Conservation (phyloP, 371 early-diverging fungal species). For the Funneliformis caledonium region DNA sequence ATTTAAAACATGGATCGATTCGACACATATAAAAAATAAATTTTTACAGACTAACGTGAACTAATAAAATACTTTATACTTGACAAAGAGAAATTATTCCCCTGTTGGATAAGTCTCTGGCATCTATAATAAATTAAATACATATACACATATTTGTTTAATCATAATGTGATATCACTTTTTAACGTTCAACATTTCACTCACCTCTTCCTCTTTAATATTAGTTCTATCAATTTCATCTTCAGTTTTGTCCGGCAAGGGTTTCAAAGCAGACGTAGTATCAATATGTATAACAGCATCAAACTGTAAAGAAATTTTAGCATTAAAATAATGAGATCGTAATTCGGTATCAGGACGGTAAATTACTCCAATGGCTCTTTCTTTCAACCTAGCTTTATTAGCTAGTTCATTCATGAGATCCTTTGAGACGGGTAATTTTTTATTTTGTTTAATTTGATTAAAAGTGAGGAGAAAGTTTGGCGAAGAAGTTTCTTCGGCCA, state of each 20-base stretch:
- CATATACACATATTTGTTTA: too few relatives aligned
- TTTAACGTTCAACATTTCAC: not conserved
- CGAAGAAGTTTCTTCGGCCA: not conserved
- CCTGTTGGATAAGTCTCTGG: too few relatives aligned
- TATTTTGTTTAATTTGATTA: slow-evolving; percentile 2
- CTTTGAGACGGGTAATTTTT: not conserved
- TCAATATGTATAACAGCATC: slow-evolving; percentile 44
- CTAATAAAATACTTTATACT: too few relatives aligned
- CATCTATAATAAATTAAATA: too few relatives aligned
- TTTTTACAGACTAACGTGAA: too few relatives aligned
- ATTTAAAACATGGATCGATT: too few relatives aligned
- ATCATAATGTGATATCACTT: too few relatives aligned
- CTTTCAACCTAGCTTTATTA: not conserved
- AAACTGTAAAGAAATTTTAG: slow-evolving; percentile 43
- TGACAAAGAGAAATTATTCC: too few relatives aligned
- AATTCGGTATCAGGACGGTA: slow-evolving; percentile 47
- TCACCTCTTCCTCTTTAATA: not conserved
- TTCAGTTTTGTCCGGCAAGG: not conserved
- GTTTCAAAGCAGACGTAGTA: slow-evolving; percentile 7
- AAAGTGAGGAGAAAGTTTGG: slow-evolving; percentile 5
- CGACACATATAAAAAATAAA: too few relatives aligned
- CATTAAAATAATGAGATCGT: slow-evolving; percentile 44
- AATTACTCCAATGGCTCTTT: slow-evolving; percentile 48
- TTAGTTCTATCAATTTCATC: not conserved
- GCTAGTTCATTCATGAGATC: slow-evolving; percentile 19